Evolutionary conservation across 1,139 yeast genomes (phyloP).

Genomic region (Nakaseomyces sp.): DNA sequence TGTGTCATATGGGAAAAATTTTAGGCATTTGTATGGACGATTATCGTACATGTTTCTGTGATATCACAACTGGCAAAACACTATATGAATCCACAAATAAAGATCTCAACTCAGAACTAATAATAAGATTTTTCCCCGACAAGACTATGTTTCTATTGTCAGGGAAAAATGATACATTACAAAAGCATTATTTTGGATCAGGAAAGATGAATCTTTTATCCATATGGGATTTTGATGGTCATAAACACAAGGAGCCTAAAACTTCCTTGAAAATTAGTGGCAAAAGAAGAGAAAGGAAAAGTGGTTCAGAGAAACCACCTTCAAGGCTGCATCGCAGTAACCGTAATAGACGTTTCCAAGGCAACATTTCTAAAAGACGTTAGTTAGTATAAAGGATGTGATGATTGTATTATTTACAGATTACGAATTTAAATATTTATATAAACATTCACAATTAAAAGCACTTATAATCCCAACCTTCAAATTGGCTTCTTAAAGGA

Average conservation of each 20-base stretch:
- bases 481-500: no score
- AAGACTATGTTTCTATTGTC: conserved; percentile 20
- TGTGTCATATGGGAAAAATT: conserved; percentile 40
- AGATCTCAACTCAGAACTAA: conserved; percentile 11
- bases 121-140: conserved; percentile 22
- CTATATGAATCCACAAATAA: conserved; percentile 7
- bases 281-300: neutral
- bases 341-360: neutral
- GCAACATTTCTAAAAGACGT: neutral
- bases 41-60: conserved; percentile 37
- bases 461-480: neutral
- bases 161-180: conserved; percentile 17
- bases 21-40: conserved; percentile 41
- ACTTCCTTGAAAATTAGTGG: neutral
- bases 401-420: conserved; percentile 3
- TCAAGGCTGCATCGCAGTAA: neutral
- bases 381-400: neutral
- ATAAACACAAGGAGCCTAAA: neutral
- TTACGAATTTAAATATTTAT: conserved; percentile 1
- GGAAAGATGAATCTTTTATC: conserved; percentile 2
- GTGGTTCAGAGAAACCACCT: neutral
- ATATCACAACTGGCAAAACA: conserved; percentile 29
- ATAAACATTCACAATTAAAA: neutral
- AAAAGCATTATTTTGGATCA: conserved; percentile 9
- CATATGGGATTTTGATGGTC: neutral